Evolutionary conservation across 2,329 filamentous ascomycete species (phyloP).

Genomic region (Phyllosticta capitalensis): DNA sequence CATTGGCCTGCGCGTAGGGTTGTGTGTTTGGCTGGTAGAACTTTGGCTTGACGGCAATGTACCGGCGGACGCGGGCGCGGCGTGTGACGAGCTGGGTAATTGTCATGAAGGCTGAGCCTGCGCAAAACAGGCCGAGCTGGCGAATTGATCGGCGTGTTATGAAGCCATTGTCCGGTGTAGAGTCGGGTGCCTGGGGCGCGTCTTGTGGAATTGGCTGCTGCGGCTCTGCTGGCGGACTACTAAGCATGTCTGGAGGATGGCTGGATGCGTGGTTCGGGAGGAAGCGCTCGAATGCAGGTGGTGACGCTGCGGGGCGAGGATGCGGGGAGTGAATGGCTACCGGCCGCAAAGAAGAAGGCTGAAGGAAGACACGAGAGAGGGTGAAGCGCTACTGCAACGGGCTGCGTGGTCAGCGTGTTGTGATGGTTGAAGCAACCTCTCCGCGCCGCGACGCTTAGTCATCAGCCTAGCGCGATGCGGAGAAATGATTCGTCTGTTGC

Average conservation of each 20-base stretch:
- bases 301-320: neutral
- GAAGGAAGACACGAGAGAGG: neutral
- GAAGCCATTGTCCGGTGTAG: conserved; percentile 14
- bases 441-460: neutral
- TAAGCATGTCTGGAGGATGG: neutral
- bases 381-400: neutral
- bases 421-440: neutral
- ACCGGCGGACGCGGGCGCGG: conserved; percentile 56
- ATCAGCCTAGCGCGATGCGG: neutral
- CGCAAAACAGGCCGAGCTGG: conserved; percentile 61
- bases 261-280: neutral
- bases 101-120: conserved; percentile 65
- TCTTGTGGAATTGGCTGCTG: conserved; percentile 7
- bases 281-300: neutral
- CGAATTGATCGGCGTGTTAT: conserved; percentile 44
- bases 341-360: neutral
- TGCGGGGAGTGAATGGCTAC: neutral
- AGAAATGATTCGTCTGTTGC: neutral
- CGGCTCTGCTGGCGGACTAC: conserved; percentile 1
- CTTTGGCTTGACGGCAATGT: conserved; percentile 52
- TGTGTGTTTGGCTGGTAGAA: conserved; percentile 58
- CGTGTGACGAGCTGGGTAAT: conserved; percentile 57
- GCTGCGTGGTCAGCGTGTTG: neutral
- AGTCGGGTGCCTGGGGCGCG: conserved; percentile 11
- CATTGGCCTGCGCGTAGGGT: conserved; percentile 44